Evolutionary conservation across 2,329 filamentous ascomycete genomes (phyloP).

Genomic region (Xylaria sp.): DNA sequence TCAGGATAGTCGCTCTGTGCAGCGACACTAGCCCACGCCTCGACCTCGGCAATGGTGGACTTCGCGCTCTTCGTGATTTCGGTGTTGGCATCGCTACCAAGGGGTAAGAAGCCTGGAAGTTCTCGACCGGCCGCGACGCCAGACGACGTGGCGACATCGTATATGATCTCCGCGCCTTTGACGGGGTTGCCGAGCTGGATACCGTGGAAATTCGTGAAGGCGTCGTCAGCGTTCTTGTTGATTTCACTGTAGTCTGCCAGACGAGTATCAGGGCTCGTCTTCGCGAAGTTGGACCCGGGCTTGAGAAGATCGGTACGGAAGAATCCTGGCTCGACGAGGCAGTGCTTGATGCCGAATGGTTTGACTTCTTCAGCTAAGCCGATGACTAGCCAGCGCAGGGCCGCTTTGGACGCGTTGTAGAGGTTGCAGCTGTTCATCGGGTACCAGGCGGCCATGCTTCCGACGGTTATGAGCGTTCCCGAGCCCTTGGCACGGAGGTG

Average conservation of each 20-base stretch:
- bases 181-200: constrained; percentile 39
- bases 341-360: constrained; percentile 42
- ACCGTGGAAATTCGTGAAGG: constrained; percentile 18
- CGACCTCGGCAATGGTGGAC: constrained; percentile 38
- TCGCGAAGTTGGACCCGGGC: constrained; percentile 26
- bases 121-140: constrained; percentile 32
- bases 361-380: constrained; percentile 40
- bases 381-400: constrained; percentile 36
- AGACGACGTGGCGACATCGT: constrained; percentile 39
- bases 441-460: constrained; percentile 42
- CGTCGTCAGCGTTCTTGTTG: constrained; percentile 15
- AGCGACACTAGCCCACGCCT: constrained; percentile 43
- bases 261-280: not conserved
- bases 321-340: constrained; percentile 45
- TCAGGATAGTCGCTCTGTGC: constrained; percentile 32
- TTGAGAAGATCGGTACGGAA: constrained; percentile 43
- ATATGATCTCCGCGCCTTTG: constrained; percentile 41
- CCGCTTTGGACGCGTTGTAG: constrained; percentile 46
- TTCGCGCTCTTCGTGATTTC: constrained; percentile 36
- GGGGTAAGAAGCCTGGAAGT: constrained; percentile 36
- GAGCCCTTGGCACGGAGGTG: constrained; percentile 41
- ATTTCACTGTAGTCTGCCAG: constrained; percentile 27
- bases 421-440: constrained; percentile 36
- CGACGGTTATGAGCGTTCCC: constrained; percentile 46
- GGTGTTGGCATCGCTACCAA: constrained; percentile 37